Evolutionary conservation across 768 basidiomycete genomes (phyloP).

Genomic region (Lactarius psammicola): DNA sequence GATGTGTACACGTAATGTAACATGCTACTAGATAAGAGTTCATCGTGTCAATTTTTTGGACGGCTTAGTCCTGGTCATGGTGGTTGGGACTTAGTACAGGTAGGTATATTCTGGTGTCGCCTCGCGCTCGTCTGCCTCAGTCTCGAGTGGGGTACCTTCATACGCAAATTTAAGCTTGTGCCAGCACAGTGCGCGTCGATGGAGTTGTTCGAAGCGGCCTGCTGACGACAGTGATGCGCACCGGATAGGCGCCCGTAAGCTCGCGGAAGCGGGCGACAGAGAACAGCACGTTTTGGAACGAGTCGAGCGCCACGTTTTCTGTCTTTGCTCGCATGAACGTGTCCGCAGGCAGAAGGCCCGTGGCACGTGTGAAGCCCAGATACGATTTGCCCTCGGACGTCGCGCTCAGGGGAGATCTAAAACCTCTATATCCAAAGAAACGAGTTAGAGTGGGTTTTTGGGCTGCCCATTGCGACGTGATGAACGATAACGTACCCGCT

Average conservation of each 20-base stretch:
- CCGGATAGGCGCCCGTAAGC: conserved; percentile 81
- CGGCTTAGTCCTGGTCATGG: too few relatives aligned
- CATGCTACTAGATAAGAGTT: too few relatives aligned
- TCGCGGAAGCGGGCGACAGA: conserved; percentile 82
- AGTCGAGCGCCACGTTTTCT: conserved; percentile 89
- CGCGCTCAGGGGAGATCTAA: conserved; percentile 91
- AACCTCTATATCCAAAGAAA: conserved; percentile 53
- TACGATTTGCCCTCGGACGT: conserved; percentile 92
- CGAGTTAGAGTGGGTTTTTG: not conserved
- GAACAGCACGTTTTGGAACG: conserved; percentile 91
- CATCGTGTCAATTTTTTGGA: too few relatives aligned
- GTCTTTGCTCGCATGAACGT: conserved; percentile 51
- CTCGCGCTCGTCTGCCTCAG: conserved; percentile 44
- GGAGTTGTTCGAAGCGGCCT: conserved; percentile 71
- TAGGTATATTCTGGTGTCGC: too few relatives aligned
- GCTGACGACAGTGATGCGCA: conserved; percentile 78
- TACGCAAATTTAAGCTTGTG: conserved; percentile 66
- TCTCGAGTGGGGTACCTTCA: conserved; percentile 70
- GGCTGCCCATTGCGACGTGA: not conserved
- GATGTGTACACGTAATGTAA: too few relatives aligned
- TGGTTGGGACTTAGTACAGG: too few relatives aligned
- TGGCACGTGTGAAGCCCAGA: conserved; percentile 66
- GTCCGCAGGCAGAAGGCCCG: conserved; percentile 49
- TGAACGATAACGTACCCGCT: conserved; percentile 64
- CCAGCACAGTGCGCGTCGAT: too few relatives aligned